A percentile compares a stretch with the other conserved stretches of the same genome.
Conservation (phyloP, 2,329 filamentous ascomycete species). For the Bimuria novae-zelandiae region DNA sequence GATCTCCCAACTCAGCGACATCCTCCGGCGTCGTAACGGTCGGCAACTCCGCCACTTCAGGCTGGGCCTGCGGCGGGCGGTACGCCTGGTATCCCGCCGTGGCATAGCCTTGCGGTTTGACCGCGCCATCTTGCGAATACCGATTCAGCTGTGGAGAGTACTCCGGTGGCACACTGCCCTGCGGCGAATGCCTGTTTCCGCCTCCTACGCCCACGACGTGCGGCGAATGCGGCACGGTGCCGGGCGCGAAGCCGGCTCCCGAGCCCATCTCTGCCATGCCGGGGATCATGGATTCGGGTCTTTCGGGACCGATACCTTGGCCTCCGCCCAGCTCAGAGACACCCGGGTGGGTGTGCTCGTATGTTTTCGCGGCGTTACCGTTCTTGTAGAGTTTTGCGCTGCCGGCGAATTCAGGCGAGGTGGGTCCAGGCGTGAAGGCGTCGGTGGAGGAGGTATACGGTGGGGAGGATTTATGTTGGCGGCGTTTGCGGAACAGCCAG, state of each 20-base stretch:
- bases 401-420: conserved; percentile 24
- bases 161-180: too few relatives aligned
- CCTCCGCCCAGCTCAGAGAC: conserved; percentile 35
- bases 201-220: conserved; percentile 36
- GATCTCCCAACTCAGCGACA: too few relatives aligned
- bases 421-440: conserved; percentile 19
- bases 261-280: conserved; percentile 38
- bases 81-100: too few relatives aligned
- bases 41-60: too few relatives aligned
- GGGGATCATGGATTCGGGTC: conserved; percentile 31
- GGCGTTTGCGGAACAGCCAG: conserved; percentile 41
- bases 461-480: conserved; percentile 23
- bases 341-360: conserved; percentile 20
- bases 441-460: conserved; percentile 15
- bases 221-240: conserved; percentile 30
- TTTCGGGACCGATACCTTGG: conserved; percentile 33
- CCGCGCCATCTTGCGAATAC: too few relatives aligned
- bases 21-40: too few relatives aligned
- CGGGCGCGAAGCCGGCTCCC: conserved; percentile 32
- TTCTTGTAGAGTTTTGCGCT: conserved; percentile 28
- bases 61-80: too few relatives aligned
- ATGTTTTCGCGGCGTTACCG: conserved; percentile 7
- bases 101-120: too few relatives aligned
- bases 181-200: too few relatives aligned
- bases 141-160: too few relatives aligned